Evolutionary conservation across 331 rosid genomes (phyloP).

Genomic region (Pyracantha coccinea): DNA sequence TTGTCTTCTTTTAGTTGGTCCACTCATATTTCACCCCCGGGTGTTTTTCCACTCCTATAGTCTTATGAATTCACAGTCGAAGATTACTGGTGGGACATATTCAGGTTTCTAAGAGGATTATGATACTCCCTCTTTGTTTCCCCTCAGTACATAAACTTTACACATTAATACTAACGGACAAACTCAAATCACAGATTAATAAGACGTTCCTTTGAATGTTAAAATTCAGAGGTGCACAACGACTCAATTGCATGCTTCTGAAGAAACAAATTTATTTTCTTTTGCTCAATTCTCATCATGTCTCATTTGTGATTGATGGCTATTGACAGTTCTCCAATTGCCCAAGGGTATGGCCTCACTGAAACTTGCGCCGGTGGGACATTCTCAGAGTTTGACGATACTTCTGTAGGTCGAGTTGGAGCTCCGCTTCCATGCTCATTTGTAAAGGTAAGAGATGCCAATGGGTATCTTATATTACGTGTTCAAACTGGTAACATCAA

Average conservation of each 20-base stretch:
- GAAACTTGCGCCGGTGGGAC: constrained; percentile 95
- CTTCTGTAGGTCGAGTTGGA: constrained; percentile 90
- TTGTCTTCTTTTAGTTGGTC: neutral
- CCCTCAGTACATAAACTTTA: neutral
- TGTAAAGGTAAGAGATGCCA: constrained; percentile 47
- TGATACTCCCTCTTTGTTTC: neutral
- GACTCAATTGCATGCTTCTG: neutral
- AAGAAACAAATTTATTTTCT: neutral
- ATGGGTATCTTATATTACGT: neutral
- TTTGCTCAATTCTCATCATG: neutral
- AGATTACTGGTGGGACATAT: neutral
- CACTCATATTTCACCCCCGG: neutral
- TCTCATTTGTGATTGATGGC: neutral
- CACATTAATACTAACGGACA: neutral
- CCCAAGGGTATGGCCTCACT: constrained; percentile 98
- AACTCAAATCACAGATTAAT: neutral
- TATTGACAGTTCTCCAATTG: constrained; percentile 73
- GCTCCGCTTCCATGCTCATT: constrained; percentile 95
- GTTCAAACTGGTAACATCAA: neutral
- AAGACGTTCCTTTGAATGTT: neutral
- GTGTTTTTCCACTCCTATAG: neutral
- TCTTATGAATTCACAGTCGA: neutral
- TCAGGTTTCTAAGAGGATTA: neutral
- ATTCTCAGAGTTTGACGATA: constrained; percentile 85
- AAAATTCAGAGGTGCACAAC: neutral